Evolutionary conservation across 495 filamentous ascomycete species (phyloP).

Genomic region (Hyaloscypha hepaticicola): DNA sequence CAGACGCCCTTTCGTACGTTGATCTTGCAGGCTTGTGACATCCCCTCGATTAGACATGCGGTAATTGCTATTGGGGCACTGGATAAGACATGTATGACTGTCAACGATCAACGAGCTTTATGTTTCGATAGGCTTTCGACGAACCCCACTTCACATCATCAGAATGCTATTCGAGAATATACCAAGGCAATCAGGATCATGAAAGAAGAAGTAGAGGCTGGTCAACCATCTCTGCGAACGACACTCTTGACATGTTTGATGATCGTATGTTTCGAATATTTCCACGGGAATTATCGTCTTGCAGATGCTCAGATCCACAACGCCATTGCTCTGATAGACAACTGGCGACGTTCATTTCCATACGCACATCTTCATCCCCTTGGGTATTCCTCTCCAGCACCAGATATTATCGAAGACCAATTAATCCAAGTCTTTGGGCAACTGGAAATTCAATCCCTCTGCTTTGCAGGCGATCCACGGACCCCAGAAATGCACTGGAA

Average conservation of each 20-base stretch:
- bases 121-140: neutral
- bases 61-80: slow-evolving; percentile 63
- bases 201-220: neutral
- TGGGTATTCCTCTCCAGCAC: slow-evolving; percentile 10
- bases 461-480: slow-evolving; percentile 8
- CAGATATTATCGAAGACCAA: slow-evolving; percentile 14
- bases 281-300: slow-evolving; percentile 16
- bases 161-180: slow-evolving; percentile 18
- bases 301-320: slow-evolving; percentile 17
- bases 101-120: neutral
- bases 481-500: neutral
- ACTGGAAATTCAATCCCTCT: slow-evolving; percentile 14
- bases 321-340: slow-evolving; percentile 24
- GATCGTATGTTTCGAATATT: slow-evolving; percentile 21
- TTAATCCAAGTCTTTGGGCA: slow-evolving; percentile 10
- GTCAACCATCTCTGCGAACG: slow-evolving; percentile 7
- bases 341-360: slow-evolving; percentile 20
- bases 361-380: slow-evolving; percentile 1
- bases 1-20: slow-evolving; percentile 57
- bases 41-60: slow-evolving; percentile 62
- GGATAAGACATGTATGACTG: slow-evolving; percentile 46
- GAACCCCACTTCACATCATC: slow-evolving; percentile 17
- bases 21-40: slow-evolving; percentile 55
- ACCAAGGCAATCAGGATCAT: slow-evolving; percentile 17
- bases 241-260: slow-evolving; percentile 13